These are phyloP conservation scores for Avena insularis DNA, from an alignment of 176 grass and related monocot species.

Conservation along the genomic window DNA sequence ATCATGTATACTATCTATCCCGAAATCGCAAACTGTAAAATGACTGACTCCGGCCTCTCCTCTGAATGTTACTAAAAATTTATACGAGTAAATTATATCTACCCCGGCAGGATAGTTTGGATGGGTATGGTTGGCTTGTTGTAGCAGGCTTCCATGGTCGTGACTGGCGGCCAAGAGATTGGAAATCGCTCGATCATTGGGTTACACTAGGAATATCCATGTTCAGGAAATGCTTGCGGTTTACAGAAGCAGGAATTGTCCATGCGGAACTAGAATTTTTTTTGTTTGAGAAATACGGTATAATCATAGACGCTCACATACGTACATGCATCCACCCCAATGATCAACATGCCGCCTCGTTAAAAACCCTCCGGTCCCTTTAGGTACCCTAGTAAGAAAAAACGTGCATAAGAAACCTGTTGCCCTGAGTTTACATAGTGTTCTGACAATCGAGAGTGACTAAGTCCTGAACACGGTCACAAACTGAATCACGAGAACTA, in stretches of 20 bases:
- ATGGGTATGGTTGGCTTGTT: background rate
- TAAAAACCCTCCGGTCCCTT: too few relatives aligned
- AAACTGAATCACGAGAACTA: too few relatives aligned
- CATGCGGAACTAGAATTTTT: too few relatives aligned
- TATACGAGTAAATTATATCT: background rate
- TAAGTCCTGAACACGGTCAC: too few relatives aligned
- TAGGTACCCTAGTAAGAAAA: too few relatives aligned
- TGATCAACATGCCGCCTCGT: too few relatives aligned
- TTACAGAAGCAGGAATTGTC: background rate
- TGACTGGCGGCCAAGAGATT: background rate
- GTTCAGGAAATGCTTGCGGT: background rate
- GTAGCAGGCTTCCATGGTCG: background rate
- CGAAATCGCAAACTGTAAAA: background rate
- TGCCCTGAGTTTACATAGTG: too few relatives aligned
- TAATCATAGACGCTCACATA: too few relatives aligned
- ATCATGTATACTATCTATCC: background rate
- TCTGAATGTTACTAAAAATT: background rate
- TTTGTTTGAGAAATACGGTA: too few relatives aligned
- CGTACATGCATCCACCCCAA: too few relatives aligned
- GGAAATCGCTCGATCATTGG: background rate
- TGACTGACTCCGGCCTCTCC: background rate
- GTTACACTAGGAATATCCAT: background rate
- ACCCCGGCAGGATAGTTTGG: background rate
- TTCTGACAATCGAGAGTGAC: too few relatives aligned
- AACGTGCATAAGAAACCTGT: too few relatives aligned